These are phyloP conservation scores for Ustilago nuda DNA, from an alignment of 1,284 basidiomycete species.

Conservation along the genomic window DNA sequence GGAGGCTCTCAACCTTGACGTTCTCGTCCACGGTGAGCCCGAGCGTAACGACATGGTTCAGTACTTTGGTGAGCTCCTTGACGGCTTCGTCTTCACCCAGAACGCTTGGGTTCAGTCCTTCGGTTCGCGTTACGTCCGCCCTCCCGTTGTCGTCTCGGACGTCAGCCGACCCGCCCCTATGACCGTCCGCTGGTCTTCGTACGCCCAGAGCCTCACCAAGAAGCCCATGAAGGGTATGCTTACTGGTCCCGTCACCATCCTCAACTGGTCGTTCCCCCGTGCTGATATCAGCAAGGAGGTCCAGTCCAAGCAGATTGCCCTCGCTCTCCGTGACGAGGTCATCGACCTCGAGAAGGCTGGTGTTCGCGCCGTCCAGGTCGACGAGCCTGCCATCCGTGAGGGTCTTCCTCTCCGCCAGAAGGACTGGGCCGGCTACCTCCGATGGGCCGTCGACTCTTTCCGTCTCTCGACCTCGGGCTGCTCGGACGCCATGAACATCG, in stretches of 20 bases:
- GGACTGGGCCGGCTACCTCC: conserved; percentile 67
- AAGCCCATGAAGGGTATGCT: conserved; percentile 99
- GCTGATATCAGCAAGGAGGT: conserved; percentile 95
- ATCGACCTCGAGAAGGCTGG: conserved; percentile 96
- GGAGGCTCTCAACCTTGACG: conserved; percentile 93
- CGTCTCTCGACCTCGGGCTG: conserved; percentile 66
- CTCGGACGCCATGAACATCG: conserved; percentile 66
- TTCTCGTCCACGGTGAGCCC: conserved; percentile 98
- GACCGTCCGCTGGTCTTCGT: conserved; percentile 96
- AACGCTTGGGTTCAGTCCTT: conserved; percentile 99
- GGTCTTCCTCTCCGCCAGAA: conserved; percentile 73
- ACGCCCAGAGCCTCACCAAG: conserved; percentile 92
- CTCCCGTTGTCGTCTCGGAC: conserved; percentile 98
- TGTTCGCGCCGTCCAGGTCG: conserved; percentile 98
- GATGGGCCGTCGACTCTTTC: conserved; percentile 69
- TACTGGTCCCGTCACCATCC: conserved; percentile 82
- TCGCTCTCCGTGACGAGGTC: conserved; percentile 98
- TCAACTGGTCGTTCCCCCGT: conserved; percentile 99
- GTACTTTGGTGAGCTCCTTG: conserved; percentile 98
- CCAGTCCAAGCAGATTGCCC: conserved; percentile 97
- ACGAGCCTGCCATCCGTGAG: conserved; percentile 99
- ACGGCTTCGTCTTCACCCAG: conserved; percentile 97
- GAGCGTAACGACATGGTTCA: conserved; percentile 99
- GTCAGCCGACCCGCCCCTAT: conserved; percentile 92
- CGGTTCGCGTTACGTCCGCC: conserved; percentile 88